phyloP scores from a whole-genome alignment of 805 yeast species.

The Kuraishia floccosa region DNA sequence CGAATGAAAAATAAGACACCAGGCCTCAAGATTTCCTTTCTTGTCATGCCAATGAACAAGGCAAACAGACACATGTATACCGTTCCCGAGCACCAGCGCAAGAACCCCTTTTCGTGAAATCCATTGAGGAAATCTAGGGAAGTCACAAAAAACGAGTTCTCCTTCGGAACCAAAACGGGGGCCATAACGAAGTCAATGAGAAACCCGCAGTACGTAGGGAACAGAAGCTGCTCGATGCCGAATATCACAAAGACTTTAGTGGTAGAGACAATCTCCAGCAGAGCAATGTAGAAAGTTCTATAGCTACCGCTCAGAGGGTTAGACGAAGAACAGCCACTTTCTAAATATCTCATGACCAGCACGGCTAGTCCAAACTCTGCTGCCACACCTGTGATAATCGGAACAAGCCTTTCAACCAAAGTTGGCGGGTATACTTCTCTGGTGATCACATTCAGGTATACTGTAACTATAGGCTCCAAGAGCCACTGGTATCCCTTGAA shows the following conservation, averaged over 20 bases:
- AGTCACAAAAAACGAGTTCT: slow-evolving; percentile 1
- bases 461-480: background rate
- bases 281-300: slow-evolving; percentile 36
- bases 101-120: slow-evolving; percentile 3
- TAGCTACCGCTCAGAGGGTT: slow-evolving; percentile 38
- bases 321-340: slow-evolving; percentile 16
- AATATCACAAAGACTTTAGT: slow-evolving; percentile 68
- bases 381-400: slow-evolving; percentile 10
- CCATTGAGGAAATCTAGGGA: background rate
- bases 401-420: slow-evolving; percentile 1
- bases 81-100: slow-evolving; percentile 69
- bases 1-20: slow-evolving; percentile 89
- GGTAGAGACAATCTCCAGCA: slow-evolving; percentile 49
- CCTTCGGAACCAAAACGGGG: slow-evolving; percentile 31
- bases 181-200: slow-evolving; percentile 59
- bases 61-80: slow-evolving; percentile 83
- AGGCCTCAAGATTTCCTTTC: slow-evolving; percentile 62
- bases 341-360: slow-evolving; percentile 12
- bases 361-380: slow-evolving; percentile 4
- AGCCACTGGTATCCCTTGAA: background rate
- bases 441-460: background rate
- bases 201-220: slow-evolving; percentile 82
- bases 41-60: slow-evolving; percentile 71
- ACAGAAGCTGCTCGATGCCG: slow-evolving; percentile 67
- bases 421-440: background rate